Percentiles rank a stretch among this genome's conserved stretches.
These are phyloP conservation scores for Lophiotrema nucula DNA, from an alignment of 495 filamentous ascomycete species.

Conservation along the genomic window DNA sequence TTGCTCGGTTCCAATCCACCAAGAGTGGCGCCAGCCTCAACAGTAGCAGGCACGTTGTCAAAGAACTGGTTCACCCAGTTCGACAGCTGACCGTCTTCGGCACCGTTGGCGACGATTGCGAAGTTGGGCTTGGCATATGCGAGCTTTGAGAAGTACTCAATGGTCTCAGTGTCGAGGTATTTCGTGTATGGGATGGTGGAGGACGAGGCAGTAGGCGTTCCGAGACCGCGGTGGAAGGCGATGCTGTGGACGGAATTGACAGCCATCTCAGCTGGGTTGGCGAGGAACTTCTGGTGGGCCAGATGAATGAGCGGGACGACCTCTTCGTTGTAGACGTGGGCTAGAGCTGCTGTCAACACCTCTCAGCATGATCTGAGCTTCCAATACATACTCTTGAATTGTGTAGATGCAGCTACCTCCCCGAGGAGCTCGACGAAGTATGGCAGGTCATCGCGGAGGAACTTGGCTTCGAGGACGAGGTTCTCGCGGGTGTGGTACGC, in stretches of 20 bases:
- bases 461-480: constrained; percentile 85
- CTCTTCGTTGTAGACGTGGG: constrained; percentile 84
- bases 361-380: constrained; percentile 4
- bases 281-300: constrained; percentile 66
- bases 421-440: constrained; percentile 96
- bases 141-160: constrained; percentile 67
- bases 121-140: constrained; percentile 89
- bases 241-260: constrained; percentile 80
- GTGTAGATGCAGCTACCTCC: constrained; percentile 84
- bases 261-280: constrained; percentile 67
- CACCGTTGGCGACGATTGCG: constrained; percentile 85
- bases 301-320: constrained; percentile 68
- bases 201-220: constrained; percentile 68
- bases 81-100: constrained; percentile 67
- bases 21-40: constrained; percentile 39
- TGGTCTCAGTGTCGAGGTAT: constrained; percentile 70
- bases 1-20: constrained; percentile 56
- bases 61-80: constrained; percentile 97
- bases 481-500: constrained; percentile 90
- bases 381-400: constrained; percentile 52
- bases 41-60: constrained; percentile 46
- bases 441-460: constrained; percentile 89
- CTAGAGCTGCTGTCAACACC: constrained; percentile 48
- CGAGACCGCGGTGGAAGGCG: constrained; percentile 94
- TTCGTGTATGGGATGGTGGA: constrained; percentile 66